Base-by-base conservation (phyloP, 371 early-diverging fungal species). In the Phascolomyces articulosus region DNA sequence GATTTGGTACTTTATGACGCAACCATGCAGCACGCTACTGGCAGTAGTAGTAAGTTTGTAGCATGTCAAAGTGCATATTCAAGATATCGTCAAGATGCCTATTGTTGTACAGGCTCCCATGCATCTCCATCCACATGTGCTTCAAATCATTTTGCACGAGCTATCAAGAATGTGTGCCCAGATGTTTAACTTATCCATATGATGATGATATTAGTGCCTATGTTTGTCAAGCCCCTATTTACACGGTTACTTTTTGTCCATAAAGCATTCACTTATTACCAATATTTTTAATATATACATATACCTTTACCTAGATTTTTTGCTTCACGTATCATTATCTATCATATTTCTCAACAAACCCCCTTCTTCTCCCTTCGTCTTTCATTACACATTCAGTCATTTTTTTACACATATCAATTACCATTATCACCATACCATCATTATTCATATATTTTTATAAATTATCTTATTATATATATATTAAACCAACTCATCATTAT, bases 1-100 rank as follows among this genome's bases (percentile, higher is more conserved):
- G 62, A 67, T 58, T 23, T 67, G 67, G 40, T 21, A 13, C 38
- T 40, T 40, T 40, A 51, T 69, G 40, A 57, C 58, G 60, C 11
- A 67, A 66, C n/a, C 56, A 16, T 13, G 34, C 11, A 34, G 11
- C 6, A 11, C 6, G 34, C 11, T 9, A 34, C 34, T 38, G 38
- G 48, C 23, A 70, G 64, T 31, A 40, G 68, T 8, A 69, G 70
- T 15, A 68, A 64, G 8, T 56, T 65, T 23, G 56, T 75, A 18
- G 69, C 71, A 3, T 77, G 78, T 41, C 58, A 67, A 55, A 81
- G 78, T 55, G 67, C 68, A 7, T 81, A 77, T 40, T 76, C 76
- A 6, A 69, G 65, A 10, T 72, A 73, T 21, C 59, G 63, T 7
- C 23, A 67, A 4, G 48, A 67, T 40, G 38, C 65, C 23, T 69